Evolutionary conservation across 345 rosid genomes (phyloP), one percentile per base, ranked within the genome.

Genomic region (Arabis alpina): DNA sequence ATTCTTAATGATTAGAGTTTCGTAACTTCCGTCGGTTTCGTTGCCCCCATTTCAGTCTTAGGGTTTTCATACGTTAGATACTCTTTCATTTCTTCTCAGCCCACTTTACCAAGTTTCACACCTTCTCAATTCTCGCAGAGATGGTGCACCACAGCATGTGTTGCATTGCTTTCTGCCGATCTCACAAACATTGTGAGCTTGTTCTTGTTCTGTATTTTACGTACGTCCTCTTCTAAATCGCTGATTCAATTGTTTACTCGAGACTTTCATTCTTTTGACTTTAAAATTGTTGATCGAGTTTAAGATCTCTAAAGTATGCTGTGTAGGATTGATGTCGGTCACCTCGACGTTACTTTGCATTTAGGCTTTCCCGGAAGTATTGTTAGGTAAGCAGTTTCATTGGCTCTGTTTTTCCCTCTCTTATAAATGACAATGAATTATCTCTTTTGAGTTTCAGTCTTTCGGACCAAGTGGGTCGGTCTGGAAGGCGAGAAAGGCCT

Each of bases 401-500:
- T 27, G 67, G 53, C n/a, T 66, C 50, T 71, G 61, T 64, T 68
- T 25, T 6, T 32, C 62, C 53, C 13, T 13, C n/a, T 59, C 11
- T 14, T 36, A 52, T 30, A 44, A 51, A 24, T 66, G 62, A 14
- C 12, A 72, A 15, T 47, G 15, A 28, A 54, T 45, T 44, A 58
- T 64, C 50, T 14, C 66, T 24, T 76, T 75, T 69, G 79, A 63
- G 60, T 40, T 70, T 56, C 78, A 93, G 97, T 83, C 82, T 91
- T 70, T 89, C 94, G 97, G 97, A 93, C 77, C 97, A 93, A 81
- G 96, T 96, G 13, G 98, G 98, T 66, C 83, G 97, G 80, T 91
- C 97, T 69, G 98, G 98, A 61, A 83, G 97, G 78, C 87, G 98
- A 74, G 94, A 83, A 68, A 89, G 75, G 79, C 75, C 87, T 37